Base-by-base conservation (phyloP, 495 filamentous ascomycete genomes). In the Astrothelium subdiscretum region DNA sequence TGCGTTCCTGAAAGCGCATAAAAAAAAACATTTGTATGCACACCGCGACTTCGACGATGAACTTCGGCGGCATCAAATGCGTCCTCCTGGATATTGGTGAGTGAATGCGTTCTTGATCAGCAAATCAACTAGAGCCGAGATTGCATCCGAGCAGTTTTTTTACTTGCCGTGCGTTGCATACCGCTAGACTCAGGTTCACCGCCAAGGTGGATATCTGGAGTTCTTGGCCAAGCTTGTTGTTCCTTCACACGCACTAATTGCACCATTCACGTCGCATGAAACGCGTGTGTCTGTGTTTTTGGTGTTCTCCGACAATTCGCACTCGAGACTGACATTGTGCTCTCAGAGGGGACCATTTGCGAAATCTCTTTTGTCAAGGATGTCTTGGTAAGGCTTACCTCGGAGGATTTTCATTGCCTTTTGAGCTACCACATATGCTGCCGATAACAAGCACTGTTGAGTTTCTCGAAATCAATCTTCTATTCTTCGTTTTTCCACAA, bases 301-400 rank as follows among this genome's bases (percentile, higher is more conserved):
- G 20, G 3, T 29, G 20, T 54, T 54, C 48, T 54, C 22, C 24
- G 4, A 6, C 2, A 4, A 54, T 59, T 4, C 12, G 18, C 3
- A 22, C 18, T 12, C 22, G 31, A 58, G 22, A 32, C 44, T 38
- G n/a, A 62, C 44, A 42, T 3, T 54, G 27, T 5, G 27, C 24
- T 62, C 62, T 62, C 71, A 87, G 85, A 88, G 76, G 85, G 85
- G 64, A 88, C 85, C 27, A 81, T 88, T 59, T 87, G 83, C 68
- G 82, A 82, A 68, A 87, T 88, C 67, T 83, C 81, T 68, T 88
- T 88, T 71, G 85, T 88, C 73, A 87, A 87, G 73, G 83, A 87
- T 66, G 80, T 82, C 62, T 74, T 87, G 73, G 85, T 87, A 78
- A 80, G 84, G 69, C 68, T 65, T 40, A 24, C 48, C 5, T 62